Evolutionary conservation across 441 rosid genomes (phyloP), one percentile per base, ranked within the genome.

Genomic region (Jatropha podagrica): DNA sequence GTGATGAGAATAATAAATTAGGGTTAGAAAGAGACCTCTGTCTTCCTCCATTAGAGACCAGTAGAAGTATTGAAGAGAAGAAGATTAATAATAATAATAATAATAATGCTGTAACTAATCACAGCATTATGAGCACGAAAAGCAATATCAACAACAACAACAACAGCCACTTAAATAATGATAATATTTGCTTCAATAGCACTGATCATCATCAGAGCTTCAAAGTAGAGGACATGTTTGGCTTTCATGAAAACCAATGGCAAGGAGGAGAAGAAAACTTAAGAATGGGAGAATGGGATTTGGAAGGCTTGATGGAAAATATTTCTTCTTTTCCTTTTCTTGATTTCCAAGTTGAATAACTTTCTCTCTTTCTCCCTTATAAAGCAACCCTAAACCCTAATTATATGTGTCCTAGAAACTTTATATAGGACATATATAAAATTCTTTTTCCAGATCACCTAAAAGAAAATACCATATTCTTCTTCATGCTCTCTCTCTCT

Each of bases 261-360:
- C 87, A 79, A 52, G 56, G 56, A 52, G 56, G n/a, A 65, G 90
- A 77, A 72, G 91, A 87, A 77, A 89, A 84, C 81, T 67, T 81
- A 18, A 80, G 87, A 81, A 71, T 76, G 37, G 93, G 86, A 48
- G 93, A 85, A 56, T 93, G 98, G 97, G 93, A 90, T 74, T 78
- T 92, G 67, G 98, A 93, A 73, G 95, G 87, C 72, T 84, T 91
- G 85, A 88, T 93, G 85, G 86, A 85, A 76, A 88, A 89, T 74
- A 89, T 86, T 77, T 77, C 89, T 51, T 83, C 92, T 75, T 84
- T 91, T 80, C 86, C 89, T 77, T 85, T 85, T 75, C 84, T 84
- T 85, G 89, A 86, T 84, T 85, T 86, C 86, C 92, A 90, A 80
- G 80, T 84, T 78, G 89, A 86, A 74, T 89, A 71, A 85, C 72